Conservation (phyloP, 495 filamentous ascomycete genomes). For the Aspergillus cristatus region DNA sequence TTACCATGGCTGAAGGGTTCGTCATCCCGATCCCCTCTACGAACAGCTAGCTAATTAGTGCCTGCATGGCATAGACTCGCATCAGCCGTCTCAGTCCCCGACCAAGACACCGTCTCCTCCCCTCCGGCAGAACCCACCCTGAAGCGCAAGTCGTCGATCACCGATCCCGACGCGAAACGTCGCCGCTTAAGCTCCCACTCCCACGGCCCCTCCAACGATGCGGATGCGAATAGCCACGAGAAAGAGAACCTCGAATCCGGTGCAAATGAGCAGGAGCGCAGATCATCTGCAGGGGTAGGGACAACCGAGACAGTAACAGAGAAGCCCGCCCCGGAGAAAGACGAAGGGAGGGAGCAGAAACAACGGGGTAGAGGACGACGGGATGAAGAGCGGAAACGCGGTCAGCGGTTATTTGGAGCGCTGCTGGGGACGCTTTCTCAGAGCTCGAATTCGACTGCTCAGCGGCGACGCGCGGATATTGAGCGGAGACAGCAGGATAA, state of each 20-base stretch:
- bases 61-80: constrained; percentile 34
- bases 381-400: constrained; percentile 76
- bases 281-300: constrained; percentile 1
- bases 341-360: too few relatives aligned
- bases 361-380: too few relatives aligned
- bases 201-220: constrained; percentile 13
- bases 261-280: constrained; percentile 11
- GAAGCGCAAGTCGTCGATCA: constrained; percentile 47
- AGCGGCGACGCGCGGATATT: constrained; percentile 76
- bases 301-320: too few relatives aligned
- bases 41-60: background rate
- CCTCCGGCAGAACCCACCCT: constrained; percentile 36
- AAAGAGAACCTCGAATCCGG: constrained; percentile 6
- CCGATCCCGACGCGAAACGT: constrained; percentile 49
- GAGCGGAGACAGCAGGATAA: constrained; percentile 84
- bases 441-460: constrained; percentile 54
- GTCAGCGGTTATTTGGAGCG: constrained; percentile 82
- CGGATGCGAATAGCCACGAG: background rate
- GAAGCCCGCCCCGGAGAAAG: constrained; percentile 12
- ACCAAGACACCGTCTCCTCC: constrained; percentile 23
- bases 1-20: constrained; percentile 25
- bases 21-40: background rate
- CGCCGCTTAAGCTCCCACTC: constrained; percentile 37
- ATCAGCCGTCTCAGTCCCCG: constrained; percentile 57
- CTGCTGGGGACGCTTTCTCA: constrained; percentile 82